These are phyloP conservation scores for Pseudocercospora crystallina DNA, from an alignment of 2,329 filamentous ascomycete genomes.

Conservation along the genomic window DNA sequence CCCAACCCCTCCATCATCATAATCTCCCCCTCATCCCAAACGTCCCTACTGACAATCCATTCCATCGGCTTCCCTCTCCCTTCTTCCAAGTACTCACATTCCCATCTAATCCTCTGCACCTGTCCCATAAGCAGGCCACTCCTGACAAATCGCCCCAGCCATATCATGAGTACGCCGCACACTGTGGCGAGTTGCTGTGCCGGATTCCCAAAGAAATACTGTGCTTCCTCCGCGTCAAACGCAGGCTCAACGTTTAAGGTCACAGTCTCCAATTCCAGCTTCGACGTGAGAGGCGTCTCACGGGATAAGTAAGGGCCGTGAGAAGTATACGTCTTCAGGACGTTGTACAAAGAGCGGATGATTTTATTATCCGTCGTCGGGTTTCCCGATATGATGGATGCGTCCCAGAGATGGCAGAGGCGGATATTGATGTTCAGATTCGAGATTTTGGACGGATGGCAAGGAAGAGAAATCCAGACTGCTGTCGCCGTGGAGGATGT, in stretches of 20 bases:
- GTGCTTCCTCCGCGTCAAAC: background rate
- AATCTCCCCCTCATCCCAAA: background rate
- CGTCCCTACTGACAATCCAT: background rate
- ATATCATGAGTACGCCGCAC: conserved; percentile 5
- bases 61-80: background rate
- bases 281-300: background rate
- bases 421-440: conserved; percentile 3
- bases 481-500: conserved; percentile 4
- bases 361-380: conserved; percentile 5
- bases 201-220: background rate
- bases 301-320: conserved; percentile 7
- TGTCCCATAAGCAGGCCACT: conserved; percentile 3
- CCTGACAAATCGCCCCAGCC: conserved; percentile 6
- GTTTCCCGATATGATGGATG: background rate
- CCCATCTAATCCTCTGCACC: background rate
- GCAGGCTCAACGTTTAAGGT: background rate
- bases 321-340: conserved; percentile 1
- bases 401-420: conserved; percentile 1
- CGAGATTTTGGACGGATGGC: background rate
- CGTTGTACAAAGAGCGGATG: conserved; percentile 1
- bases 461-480: background rate
- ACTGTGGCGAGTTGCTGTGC: conserved; percentile 1
- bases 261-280: background rate
- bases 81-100: background rate
- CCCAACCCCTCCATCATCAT: conserved; percentile 1